Conservation (phyloP, 371 early-diverging fungal genomes). For the Mucor saturninus region DNA sequence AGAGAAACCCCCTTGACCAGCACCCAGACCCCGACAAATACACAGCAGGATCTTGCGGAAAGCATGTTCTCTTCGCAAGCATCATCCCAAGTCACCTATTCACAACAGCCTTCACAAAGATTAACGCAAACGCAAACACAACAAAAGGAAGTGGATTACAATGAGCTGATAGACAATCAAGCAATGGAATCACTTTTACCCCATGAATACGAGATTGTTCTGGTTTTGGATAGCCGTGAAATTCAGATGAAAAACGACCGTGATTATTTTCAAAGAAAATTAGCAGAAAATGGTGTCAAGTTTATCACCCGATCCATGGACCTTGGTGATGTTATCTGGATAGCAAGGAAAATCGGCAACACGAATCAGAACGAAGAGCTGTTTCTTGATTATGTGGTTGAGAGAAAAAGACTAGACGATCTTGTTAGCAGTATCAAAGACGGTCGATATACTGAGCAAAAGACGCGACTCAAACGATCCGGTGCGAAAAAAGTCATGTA, state of each 20-base stretch:
- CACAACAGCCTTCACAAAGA: no score
- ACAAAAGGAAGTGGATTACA: neutral
- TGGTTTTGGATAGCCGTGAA: conserved; percentile 88
- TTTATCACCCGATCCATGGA: conserved; percentile 69
- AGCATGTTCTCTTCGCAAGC: no score
- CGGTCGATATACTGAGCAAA: conserved; percentile 96
- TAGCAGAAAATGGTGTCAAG: conserved; percentile 61
- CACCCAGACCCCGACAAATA: no score
- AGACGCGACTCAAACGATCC: conserved; percentile 76
- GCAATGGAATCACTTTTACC: conserved; percentile 31
- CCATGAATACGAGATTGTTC: conserved; percentile 71
- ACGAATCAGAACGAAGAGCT: conserved; percentile 61
- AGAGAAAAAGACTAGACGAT: conserved; percentile 96
- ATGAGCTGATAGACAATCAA: neutral
- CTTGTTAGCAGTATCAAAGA: conserved; percentile 91
- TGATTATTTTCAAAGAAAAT: conserved; percentile 68
- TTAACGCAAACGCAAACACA: conserved; percentile 4
- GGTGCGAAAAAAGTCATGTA: conserved; percentile 81
- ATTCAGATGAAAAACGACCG: conserved; percentile 71
- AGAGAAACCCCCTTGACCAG: neutral
- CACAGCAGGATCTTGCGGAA: no score
- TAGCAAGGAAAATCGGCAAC: conserved; percentile 65
- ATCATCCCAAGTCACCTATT: no score
- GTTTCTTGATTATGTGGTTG: conserved; percentile 86
- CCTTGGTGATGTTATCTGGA: conserved; percentile 91